phyloP scores from a whole-genome alignment of 192 early-diverging fungal genomes.

The Coemansia sp. region DNA sequence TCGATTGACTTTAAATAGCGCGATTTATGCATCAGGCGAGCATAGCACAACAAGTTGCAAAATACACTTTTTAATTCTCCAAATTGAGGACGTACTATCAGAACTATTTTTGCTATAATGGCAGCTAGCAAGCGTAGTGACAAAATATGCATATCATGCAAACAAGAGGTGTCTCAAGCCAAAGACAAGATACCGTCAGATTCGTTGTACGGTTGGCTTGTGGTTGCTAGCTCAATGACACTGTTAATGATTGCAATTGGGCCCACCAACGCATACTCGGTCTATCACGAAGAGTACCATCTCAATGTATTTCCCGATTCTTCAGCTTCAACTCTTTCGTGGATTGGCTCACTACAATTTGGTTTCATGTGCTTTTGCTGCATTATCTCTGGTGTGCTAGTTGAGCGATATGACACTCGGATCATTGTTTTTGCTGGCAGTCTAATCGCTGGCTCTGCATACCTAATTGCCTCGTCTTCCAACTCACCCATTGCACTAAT shows the following conservation, averaged over 20 bases:
- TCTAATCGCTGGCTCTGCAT: slow-evolving; percentile 13
- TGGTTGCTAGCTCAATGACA: slow-evolving; percentile 25
- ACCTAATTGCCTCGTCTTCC: slow-evolving; percentile 29
- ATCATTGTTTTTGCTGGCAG: slow-evolving; percentile 12
- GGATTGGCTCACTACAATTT: slow-evolving; percentile 50
- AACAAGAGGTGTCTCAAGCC: background rate
- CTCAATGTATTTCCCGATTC: slow-evolving; percentile 24
- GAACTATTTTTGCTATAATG: no score
- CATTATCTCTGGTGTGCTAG: slow-evolving; percentile 25
- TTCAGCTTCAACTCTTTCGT: slow-evolving; percentile 27
- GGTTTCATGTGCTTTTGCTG: slow-evolving; percentile 31
- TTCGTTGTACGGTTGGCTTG: slow-evolving; percentile 24
- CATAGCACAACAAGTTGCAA: no score
- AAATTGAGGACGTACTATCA: no score
- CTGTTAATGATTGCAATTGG: slow-evolving; percentile 39
- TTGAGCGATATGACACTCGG: slow-evolving; percentile 21
- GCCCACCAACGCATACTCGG: slow-evolving; percentile 23
- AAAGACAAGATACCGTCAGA: background rate
- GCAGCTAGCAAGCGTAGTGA: no score
- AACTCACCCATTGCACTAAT: slow-evolving; percentile 60
- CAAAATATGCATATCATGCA: background rate
- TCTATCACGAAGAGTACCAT: slow-evolving; percentile 35
- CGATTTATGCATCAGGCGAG: no score
- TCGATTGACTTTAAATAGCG: no score
- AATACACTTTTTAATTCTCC: no score